phyloP scores from a whole-genome alignment of 345 rosid genomes.

The Pistacia atlantica region DNA sequence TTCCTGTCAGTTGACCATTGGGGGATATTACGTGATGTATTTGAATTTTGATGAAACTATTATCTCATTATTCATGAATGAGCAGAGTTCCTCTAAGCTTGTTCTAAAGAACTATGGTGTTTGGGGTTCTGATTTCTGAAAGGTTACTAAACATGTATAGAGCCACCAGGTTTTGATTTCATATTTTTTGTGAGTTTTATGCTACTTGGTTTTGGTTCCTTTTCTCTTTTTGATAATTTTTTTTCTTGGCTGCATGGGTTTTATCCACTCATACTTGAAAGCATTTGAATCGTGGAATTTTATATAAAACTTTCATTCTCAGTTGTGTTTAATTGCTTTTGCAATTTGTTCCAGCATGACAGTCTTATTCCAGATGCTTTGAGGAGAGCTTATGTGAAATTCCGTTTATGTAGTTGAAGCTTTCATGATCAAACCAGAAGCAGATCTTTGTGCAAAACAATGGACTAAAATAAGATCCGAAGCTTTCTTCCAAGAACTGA shows the following conservation, averaged over 20 bases:
- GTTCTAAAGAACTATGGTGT: constrained; percentile 2
- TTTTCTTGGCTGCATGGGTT: background rate
- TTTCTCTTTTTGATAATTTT: background rate
- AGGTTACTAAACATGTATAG: background rate
- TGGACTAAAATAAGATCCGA: constrained; percentile 20
- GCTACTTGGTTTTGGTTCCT: background rate
- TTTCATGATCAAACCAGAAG: constrained; percentile 21
- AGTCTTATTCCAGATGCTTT: constrained; percentile 9
- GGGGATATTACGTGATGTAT: background rate
- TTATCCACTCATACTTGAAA: background rate
- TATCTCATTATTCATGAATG: background rate
- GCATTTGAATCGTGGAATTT: background rate
- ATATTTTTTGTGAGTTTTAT: background rate
- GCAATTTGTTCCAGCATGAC: constrained; percentile 14
- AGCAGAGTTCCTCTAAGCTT: background rate
- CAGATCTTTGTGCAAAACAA: constrained; percentile 13
- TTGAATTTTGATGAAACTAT: background rate
- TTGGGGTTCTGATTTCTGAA: background rate
- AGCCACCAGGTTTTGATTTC: background rate
- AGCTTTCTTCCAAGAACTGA: constrained; percentile 11
- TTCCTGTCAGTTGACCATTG: background rate
- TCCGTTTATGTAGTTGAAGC: constrained; percentile 12
- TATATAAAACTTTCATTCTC: background rate
- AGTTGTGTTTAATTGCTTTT: constrained; percentile 22
- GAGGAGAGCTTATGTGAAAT: constrained; percentile 8